Evolutionary conservation across 2,329 filamentous ascomycete species (phyloP), one percentile per base, ranked within the genome.

Genomic region (Macrophomina phaseolina): DNA sequence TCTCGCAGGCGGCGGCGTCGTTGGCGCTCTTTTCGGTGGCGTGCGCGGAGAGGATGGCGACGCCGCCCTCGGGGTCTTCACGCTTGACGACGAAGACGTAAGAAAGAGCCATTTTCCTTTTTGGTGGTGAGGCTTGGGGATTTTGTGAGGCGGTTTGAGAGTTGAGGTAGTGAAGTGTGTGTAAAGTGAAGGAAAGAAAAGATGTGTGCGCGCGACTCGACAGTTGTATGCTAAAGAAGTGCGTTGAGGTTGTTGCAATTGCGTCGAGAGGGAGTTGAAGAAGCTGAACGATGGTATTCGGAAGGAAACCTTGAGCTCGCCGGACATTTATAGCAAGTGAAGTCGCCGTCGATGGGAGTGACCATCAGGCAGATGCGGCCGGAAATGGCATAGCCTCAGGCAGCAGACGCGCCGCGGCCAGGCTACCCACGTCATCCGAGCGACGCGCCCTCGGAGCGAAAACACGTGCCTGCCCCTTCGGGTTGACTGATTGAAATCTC

Each of bases 1-100:
- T 36, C 18, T 40, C 36, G 14, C 16, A 4, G 28, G 32, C n/a
- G 42, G 60, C 61, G 23, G 32, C 34, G 11, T 18, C 61, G 18
- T 53, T 16, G 48, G 61, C 61, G 48, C 34, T 30, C n/a, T 51
- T 49, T 23, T 64, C 8, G 2, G 61, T 52, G 30, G 61, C 48
- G n/a, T 42, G 49, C 11, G 48, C 61, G 34, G 46, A 51, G n/a
- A 53, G n/a, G 36, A 64, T 32, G 34, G n/a, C 14, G 46, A 45
- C 6, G 48, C 12, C 36, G 48, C 48, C 48, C 5, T 28, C 34
- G 34, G 46, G 16, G 16, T 64, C 48, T 16, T 40, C 18, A 23
- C 36, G 28, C 5, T 7, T 30, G 61, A 64, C 34, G 61, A 64
- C 28, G 48, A n/a, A 64, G 61, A 64, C 42, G 46, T 30, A 40